Base-by-base conservation (phyloP, 768 basidiomycete species). In the Mycena maculata region DNA sequence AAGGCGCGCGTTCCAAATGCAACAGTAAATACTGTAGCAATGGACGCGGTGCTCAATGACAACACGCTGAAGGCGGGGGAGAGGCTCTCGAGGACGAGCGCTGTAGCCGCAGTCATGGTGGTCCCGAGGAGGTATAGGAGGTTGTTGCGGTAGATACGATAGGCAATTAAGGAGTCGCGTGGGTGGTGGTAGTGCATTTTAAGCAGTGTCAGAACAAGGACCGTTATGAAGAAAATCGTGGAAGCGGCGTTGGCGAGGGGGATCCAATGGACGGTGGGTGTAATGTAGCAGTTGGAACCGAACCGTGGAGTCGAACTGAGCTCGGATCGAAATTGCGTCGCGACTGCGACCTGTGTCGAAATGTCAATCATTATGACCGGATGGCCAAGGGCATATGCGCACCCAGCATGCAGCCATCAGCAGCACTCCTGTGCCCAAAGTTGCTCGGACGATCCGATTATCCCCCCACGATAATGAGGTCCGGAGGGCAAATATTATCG, bases 1-100 rank as follows among this genome's bases (percentile, higher is more conserved):
- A 69, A 69, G 2, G 42, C 67, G 9, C 67, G 67, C 2, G 62
- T 64, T 16, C 62, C 53, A 13, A 68, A 64, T 8, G 57, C 58
- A 4, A 45, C 22, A 0, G 47, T 64, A 23, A 69, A n/a, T 0
- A 48, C 49, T 0, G 59, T 49, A 9, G 54, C 58, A 12, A 60
- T 28, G 23, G 63, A 28, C 1, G 36, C 36, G 1, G 58, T 55
- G 53, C 68, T 47, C 45, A 69, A 12, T 1, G 39, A 44, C 1
- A 69, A 44, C 13, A 52, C 53, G 28, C 45, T 64, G 11, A 58
- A 45, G 1, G 62, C 52, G 4, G 62, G 57, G 25, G 57, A 22
- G 15, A 69, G 36, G 42, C 33, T 50, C 28, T 60, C 50, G 15
- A 69, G 1, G 15, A 64, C 39, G 12, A 69, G 63, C n/a, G 44